Base-by-base conservation (phyloP, 768 basidiomycete genomes). In the Kwoniella heveanensis region DNA sequence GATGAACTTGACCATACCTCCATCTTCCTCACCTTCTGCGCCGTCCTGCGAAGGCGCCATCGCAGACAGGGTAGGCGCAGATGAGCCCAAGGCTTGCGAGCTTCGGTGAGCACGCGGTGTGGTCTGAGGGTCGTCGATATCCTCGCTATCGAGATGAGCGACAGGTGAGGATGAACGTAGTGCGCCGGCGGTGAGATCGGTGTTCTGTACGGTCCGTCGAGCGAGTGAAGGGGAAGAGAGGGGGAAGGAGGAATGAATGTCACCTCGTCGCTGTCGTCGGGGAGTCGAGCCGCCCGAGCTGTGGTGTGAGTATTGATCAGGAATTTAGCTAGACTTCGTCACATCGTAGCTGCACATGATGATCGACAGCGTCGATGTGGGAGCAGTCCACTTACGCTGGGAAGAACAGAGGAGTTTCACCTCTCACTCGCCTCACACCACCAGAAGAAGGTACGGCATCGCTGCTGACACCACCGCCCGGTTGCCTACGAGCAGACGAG, bases 211-310 rank as follows among this genome's bases (percentile, higher is more conserved):
- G 79, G 82, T 70, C 65, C 77, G 70, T 68, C 68, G 81, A 66
- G 49, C 82, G 80, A 56, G 81, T 81, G 51, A 82, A 64, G 53
- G 83, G 80, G 69, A 83, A 82, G 62, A 74, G 83, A 53, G 87
- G 84, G 74, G 89, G 65, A 61, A 85, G 81, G 90, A 88, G 6
- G 92, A 92, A 76, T 94, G 92, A 39, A 96, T 94, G 71, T 96
- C 93, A 2, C 93, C 92, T 36, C 93, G 86, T 32, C 87, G 84
- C 69, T 89, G 89, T 74, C 84, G 86, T 15, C 86, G 80, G 22
- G 86, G 90, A 0, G 90, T 90, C 8, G 84, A 81, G 1, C 83
- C 70, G 78, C 79, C 80, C 50, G 80, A 73, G 25, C 79, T 72
- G 51, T 32, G 62, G 21, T 25, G 47, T 67, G 37, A 69, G 61